Evolutionary conservation across 129 eudicot genomes (phyloP).

Genomic region (Helianthus annuus): HanXRQr2.0-SUNRISE NC_035449.2:95283801-95284300

Average conservation of each 20-base stretch:
- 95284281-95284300: no score
- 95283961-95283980: background rate
- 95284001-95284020: background rate
- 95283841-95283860: conserved; percentile 99
- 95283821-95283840: conserved; percentile 97
- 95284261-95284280: no score
- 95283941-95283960: background rate
- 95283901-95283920: background rate
- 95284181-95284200: conserved; percentile 21
- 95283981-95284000: background rate
- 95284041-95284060: background rate
- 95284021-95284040: background rate
- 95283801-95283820: conserved; percentile 59
- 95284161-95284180: conserved; percentile 83
- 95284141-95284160: conserved; percentile 74
- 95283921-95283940: background rate
- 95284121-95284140: conserved; percentile 90
- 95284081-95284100: conserved; percentile 89
- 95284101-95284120: conserved; percentile 96
- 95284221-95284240: no score
- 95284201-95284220: no score
- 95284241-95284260: no score
- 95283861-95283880: conserved; percentile 73
- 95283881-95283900: background rate
- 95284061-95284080: background rate